Conservation (phyloP, 495 filamentous ascomycete genomes). For the Xylaria telfairii region DNA sequence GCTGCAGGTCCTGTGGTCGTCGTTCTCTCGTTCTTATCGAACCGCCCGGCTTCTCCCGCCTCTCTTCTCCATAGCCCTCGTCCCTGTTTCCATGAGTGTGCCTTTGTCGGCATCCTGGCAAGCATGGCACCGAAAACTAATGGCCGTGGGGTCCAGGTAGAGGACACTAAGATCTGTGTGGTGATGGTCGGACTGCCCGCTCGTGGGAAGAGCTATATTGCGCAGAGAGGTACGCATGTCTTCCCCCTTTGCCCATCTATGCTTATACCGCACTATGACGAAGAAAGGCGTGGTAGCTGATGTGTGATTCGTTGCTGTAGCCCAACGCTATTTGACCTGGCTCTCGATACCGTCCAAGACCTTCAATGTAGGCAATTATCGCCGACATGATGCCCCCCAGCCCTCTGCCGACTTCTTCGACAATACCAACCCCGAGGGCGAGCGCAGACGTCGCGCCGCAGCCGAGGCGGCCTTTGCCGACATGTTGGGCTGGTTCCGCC, state of each 20-base stretch:
- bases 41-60: conserved; percentile 9
- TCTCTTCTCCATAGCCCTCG: not conserved
- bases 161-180: conserved; percentile 95
- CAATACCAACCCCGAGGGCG: conserved; percentile 82
- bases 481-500: conserved; percentile 89
- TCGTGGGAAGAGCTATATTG: conserved; percentile 94
- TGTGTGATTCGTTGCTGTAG: conserved; percentile 50
- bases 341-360: conserved; percentile 88
- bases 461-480: conserved; percentile 88
- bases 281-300: not conserved
- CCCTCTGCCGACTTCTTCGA: conserved; percentile 94
- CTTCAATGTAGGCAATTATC: conserved; percentile 97
- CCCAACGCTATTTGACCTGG: conserved; percentile 94
- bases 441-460: conserved; percentile 83
- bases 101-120: conserved; percentile 24
- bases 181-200: conserved; percentile 98
- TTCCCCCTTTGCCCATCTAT: conserved; percentile 8
- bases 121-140: conserved; percentile 55
- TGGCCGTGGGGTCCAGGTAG: conserved; percentile 70
- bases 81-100: conserved; percentile 14
- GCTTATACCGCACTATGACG: not conserved
- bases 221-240: conserved; percentile 79
- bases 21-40: conserved; percentile 2
- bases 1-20: not conserved
- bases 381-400: conserved; percentile 82